phyloP scores from a whole-genome alignment of 345 rosid genomes.

The Boechera stricta region DNA sequence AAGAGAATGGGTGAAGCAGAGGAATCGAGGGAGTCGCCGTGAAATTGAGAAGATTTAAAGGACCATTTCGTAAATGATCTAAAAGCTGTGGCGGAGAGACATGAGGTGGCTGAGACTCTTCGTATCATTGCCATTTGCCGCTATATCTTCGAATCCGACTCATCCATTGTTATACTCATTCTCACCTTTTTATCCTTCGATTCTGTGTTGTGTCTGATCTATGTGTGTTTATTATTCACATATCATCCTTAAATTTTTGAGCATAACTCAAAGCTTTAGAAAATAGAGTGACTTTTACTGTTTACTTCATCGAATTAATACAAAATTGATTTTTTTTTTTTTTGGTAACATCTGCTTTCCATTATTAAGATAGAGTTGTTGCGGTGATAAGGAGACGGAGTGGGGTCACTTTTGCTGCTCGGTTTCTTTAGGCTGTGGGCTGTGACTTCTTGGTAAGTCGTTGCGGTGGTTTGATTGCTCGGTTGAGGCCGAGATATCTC shows the following conservation, averaged over 20 bases:
- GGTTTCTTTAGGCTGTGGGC: too few relatives aligned
- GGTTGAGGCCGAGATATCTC: too few relatives aligned
- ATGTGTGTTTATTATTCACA: conserved; percentile 4
- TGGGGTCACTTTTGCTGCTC: too few relatives aligned
- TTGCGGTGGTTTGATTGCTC: too few relatives aligned
- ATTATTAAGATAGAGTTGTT: too few relatives aligned
- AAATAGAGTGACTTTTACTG: conserved; percentile 1
- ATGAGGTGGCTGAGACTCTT: conserved; percentile 49
- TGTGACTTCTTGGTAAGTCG: too few relatives aligned
- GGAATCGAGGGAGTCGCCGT: conserved; percentile 55
- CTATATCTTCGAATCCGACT: conserved; percentile 2
- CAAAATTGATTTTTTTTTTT: too few relatives aligned
- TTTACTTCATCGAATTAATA: not conserved
- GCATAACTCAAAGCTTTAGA: not conserved
- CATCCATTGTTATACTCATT: not conserved
- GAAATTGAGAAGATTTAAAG: conserved; percentile 50
- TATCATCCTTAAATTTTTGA: not conserved
- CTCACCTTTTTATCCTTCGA: conserved; percentile 13
- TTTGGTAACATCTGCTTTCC: too few relatives aligned
- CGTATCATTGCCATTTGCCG: conserved; percentile 42
- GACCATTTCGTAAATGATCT: conserved; percentile 58
- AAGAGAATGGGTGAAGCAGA: conserved; percentile 56
- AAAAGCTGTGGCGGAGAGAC: conserved; percentile 45
- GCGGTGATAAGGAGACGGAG: too few relatives aligned
- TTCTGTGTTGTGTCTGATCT: not conserved